Conservation (phyloP, 306 rosid genomes). For the Boehmeria nivea region DNA sequence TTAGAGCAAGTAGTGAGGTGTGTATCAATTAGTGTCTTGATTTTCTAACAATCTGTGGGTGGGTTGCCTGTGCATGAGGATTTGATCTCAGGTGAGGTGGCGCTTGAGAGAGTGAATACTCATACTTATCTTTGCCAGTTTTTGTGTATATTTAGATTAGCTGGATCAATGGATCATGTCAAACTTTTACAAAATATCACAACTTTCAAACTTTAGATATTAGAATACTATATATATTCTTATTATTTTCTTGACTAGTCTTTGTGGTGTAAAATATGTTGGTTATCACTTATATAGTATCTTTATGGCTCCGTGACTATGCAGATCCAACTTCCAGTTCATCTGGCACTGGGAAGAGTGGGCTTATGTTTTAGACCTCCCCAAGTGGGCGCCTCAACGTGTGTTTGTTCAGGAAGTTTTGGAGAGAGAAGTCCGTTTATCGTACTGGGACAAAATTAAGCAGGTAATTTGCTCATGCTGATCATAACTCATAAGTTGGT, state of each 20-base stretch:
- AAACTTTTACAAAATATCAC: too few relatives aligned
- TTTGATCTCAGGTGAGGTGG: too few relatives aligned
- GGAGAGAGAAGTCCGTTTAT: conserved; percentile 96
- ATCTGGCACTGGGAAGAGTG: conserved; percentile 99
- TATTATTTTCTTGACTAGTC: neutral
- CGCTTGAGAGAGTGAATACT: too few relatives aligned
- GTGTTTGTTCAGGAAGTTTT: conserved; percentile 97
- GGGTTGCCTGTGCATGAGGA: too few relatives aligned
- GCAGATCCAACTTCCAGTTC: conserved; percentile 96
- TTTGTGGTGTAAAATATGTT: conserved; percentile 2
- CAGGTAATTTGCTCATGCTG: conserved; percentile 57
- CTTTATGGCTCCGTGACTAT: conserved; percentile 18
- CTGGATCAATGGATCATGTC: too few relatives aligned
- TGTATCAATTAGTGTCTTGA: too few relatives aligned
- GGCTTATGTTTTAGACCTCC: conserved; percentile 87
- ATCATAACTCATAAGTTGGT: neutral
- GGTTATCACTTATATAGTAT: neutral
- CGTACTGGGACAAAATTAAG: conserved; percentile 98
- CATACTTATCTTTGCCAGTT: too few relatives aligned
- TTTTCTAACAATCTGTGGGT: too few relatives aligned
- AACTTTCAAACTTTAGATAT: too few relatives aligned
- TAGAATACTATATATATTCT: too few relatives aligned
- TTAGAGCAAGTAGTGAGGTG: too few relatives aligned
- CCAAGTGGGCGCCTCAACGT: conserved; percentile 99
- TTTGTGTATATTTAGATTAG: too few relatives aligned